These are phyloP conservation scores for Colletotrichum tabaci DNA, from an alignment of 2,329 filamentous ascomycete genomes.

Conservation along the genomic window DNA sequence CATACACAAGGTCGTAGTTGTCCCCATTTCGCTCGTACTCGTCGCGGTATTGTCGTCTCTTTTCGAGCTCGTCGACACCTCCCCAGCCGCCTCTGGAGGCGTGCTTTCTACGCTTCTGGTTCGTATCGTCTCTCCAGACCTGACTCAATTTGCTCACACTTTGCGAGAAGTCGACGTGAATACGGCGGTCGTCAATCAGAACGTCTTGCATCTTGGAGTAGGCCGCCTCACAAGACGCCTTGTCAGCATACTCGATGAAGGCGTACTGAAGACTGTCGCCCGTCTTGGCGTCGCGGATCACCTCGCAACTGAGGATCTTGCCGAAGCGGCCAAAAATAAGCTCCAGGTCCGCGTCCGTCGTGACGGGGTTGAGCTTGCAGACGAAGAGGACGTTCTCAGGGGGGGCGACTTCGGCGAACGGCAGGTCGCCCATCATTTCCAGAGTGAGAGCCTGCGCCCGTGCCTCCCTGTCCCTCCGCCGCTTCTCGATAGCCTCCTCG, in stretches of 20 bases:
- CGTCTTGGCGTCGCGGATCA: slow-evolving; percentile 93
- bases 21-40: slow-evolving; percentile 62
- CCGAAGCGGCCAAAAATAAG: slow-evolving; percentile 98
- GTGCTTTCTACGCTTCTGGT: slow-evolving; percentile 77
- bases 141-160: slow-evolving; percentile 91
- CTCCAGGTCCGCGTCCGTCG: slow-evolving; percentile 92
- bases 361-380: slow-evolving; percentile 98
- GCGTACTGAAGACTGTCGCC: slow-evolving; percentile 97
- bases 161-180: slow-evolving; percentile 99
- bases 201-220: slow-evolving; percentile 99
- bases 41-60: slow-evolving; percentile 90
- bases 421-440: slow-evolving; percentile 97
- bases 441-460: slow-evolving; percentile 94
- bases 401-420: slow-evolving; percentile 96
- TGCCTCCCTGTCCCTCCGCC: slow-evolving; percentile 89
- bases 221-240: slow-evolving; percentile 91
- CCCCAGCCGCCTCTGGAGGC: slow-evolving; percentile 84
- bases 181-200: slow-evolving; percentile 95
- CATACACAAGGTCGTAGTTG: slow-evolving; percentile 86
- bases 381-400: slow-evolving; percentile 98
- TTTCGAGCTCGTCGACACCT: slow-evolving; percentile 89
- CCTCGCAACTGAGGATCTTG: slow-evolving; percentile 94
- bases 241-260: slow-evolving; percentile 96
- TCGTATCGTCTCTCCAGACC: slow-evolving; percentile 88
- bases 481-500: slow-evolving; percentile 84